phyloP scores from a whole-genome alignment of 2,329 filamentous ascomycete species.

The Colletotrichum sp. region DNA sequence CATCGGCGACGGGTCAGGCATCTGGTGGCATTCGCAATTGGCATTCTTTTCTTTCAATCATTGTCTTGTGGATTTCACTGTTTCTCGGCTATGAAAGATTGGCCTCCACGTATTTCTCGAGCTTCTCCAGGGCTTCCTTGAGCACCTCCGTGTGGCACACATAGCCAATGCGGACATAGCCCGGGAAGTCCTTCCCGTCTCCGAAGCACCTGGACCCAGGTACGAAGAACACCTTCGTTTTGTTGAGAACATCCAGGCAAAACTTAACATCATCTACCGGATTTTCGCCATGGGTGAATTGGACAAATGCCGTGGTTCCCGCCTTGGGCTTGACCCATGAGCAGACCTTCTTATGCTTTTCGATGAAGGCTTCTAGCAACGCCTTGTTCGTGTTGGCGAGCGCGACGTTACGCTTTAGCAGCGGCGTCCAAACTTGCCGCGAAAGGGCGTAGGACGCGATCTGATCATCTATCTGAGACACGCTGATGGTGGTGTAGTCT shows the following conservation, averaged over 20 bases:
- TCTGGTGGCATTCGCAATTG: not conserved
- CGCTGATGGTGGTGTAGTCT: constrained; percentile 87
- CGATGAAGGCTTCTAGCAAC: constrained; percentile 71
- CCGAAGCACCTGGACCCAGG: constrained; percentile 81
- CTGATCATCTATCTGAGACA: constrained; percentile 81
- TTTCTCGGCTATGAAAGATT: not conserved
- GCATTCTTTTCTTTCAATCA: not conserved
- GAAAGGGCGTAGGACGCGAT: constrained; percentile 78
- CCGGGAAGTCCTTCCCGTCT: constrained; percentile 66
- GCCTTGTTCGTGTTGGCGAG: constrained; percentile 72
- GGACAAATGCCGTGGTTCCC: constrained; percentile 81
- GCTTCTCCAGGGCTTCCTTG: constrained; percentile 63
- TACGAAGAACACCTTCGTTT: constrained; percentile 75
- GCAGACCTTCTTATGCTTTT: constrained; percentile 66
- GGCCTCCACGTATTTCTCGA: constrained; percentile 43
- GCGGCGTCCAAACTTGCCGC: constrained; percentile 38
- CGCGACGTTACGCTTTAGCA: constrained; percentile 63
- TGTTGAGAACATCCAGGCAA: constrained; percentile 70
- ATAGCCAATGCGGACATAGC: constrained; percentile 80
- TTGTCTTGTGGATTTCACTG: not conserved
- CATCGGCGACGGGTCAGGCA: not conserved
- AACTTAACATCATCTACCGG: constrained; percentile 76
- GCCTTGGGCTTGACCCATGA: constrained; percentile 78
- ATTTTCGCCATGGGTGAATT: constrained; percentile 65
- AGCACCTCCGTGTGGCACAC: constrained; percentile 75